Evolutionary conservation across 306 rosid genomes (phyloP).

Genomic region (Vachellia pachyceras): DNA sequence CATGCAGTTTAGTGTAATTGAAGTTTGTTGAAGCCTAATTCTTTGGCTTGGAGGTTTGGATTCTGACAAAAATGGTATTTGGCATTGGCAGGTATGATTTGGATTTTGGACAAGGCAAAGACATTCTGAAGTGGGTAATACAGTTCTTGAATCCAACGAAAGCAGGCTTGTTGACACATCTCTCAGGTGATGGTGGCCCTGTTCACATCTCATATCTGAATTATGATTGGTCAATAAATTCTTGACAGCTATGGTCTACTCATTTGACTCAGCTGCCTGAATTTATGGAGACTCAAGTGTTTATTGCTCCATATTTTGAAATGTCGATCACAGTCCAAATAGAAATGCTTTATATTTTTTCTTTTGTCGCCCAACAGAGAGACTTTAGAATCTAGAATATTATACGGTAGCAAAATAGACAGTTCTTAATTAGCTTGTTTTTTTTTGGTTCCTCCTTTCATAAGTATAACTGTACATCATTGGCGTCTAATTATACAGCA

Average conservation of each 20-base stretch:
- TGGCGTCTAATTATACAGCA: not conserved
- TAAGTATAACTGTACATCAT: not conserved
- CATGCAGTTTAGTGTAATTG: too few relatives aligned
- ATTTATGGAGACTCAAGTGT: too few relatives aligned
- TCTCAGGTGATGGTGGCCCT: constrained; percentile 70
- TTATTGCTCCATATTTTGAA: too few relatives aligned
- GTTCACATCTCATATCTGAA: constrained; percentile 61
- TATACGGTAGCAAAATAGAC: constrained; percentile 14
- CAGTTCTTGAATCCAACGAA: constrained; percentile 73
- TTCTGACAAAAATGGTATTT: not conserved
- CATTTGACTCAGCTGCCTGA: constrained; percentile 9
- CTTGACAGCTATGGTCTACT: constrained; percentile 38
- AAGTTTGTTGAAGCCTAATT: not conserved
- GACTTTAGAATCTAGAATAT: not conserved
- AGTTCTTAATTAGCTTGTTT: not conserved
- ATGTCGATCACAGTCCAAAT: not conserved
- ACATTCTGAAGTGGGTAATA: constrained; percentile 72
- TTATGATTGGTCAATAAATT: constrained; percentile 78
- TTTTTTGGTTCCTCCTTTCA: not conserved
- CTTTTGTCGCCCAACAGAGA: too few relatives aligned
- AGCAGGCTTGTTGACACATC: constrained; percentile 89
- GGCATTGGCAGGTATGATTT: constrained; percentile 65
- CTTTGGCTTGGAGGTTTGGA: not conserved
- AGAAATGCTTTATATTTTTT: not conserved
- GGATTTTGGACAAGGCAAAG: constrained; percentile 84